These are phyloP conservation scores for Miamiensis avidus DNA, from an alignment of 169 alveolate species.

Conservation along the genomic window DNA sequence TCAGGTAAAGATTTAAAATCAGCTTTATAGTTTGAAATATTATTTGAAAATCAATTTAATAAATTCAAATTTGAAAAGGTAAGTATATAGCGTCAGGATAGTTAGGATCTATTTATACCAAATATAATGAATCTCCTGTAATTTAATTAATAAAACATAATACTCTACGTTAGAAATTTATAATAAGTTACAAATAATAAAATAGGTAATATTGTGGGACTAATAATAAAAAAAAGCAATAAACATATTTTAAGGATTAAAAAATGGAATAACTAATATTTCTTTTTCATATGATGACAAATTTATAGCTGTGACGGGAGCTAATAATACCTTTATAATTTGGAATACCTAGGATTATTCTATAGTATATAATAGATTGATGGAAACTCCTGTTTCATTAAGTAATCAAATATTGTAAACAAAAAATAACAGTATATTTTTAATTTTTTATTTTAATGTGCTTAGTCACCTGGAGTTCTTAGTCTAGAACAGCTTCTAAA, in stretches of 20 bases:
- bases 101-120: slow-evolving; percentile 59
- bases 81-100: slow-evolving; percentile 68
- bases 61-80: slow-evolving; percentile 34
- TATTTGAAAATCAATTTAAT: neutral
- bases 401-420: slow-evolving; percentile 2
- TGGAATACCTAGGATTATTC: slow-evolving; percentile 78
- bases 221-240: slow-evolving; percentile 68
- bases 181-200: neutral
- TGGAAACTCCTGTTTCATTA: slow-evolving; percentile 62
- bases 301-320: slow-evolving; percentile 76
- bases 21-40: neutral
- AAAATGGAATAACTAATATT: slow-evolving; percentile 65
- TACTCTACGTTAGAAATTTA: neutral
- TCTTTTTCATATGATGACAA: slow-evolving; percentile 79
- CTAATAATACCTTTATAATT: slow-evolving; percentile 65
- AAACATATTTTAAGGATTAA: slow-evolving; percentile 74
- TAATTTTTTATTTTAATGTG: neutral
- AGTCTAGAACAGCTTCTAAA: slow-evolving; percentile 61
- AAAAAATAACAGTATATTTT: neutral
- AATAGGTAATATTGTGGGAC: slow-evolving; percentile 70
- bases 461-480: slow-evolving; percentile 70
- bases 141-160: neutral
- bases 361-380: slow-evolving; percentile 68
- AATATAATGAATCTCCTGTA: slow-evolving; percentile 76
- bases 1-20: slow-evolving; percentile 21